phyloP scores from a whole-genome alignment of 257 asterid genomes.

The Solanum microdontum region DNA sequence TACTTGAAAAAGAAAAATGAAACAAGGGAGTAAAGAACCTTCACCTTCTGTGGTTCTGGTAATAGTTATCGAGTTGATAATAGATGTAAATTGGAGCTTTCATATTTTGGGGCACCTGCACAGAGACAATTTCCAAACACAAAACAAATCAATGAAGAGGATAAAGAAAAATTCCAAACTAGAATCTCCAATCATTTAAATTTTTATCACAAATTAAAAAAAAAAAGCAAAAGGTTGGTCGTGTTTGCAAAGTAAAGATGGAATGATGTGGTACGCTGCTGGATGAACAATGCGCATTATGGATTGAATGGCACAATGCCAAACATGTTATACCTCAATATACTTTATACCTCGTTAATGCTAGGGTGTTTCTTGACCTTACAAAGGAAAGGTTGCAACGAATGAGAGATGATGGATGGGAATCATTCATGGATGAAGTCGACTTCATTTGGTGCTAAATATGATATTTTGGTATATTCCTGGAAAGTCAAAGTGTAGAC shows the following conservation, averaged over 20 bases:
- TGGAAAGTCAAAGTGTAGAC: background rate
- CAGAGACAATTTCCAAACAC: background rate
- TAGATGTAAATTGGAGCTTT: constrained; percentile 63
- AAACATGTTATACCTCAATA: background rate
- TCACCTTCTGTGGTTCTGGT: constrained; percentile 78
- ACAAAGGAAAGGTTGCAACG: background rate
- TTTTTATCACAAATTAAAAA: background rate
- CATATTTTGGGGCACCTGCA: constrained; percentile 52
- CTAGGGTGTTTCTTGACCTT: background rate
- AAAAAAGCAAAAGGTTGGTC: background rate
- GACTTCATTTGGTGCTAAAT: background rate
- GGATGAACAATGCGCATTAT: background rate
- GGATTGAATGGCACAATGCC: background rate
- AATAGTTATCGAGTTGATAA: constrained; percentile 77
- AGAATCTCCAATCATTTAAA: background rate
- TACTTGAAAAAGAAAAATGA: background rate
- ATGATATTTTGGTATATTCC: background rate
- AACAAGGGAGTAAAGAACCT: background rate
- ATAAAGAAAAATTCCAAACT: background rate
- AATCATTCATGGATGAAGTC: background rate
- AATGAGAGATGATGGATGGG: background rate
- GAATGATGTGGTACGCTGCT: background rate
- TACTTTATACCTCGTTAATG: background rate
- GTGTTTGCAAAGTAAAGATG: background rate
- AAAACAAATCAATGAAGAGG: background rate